Base-by-base conservation (phyloP, 768 basidiomycete genomes). In the Tricholoma flavovirens region DNA sequence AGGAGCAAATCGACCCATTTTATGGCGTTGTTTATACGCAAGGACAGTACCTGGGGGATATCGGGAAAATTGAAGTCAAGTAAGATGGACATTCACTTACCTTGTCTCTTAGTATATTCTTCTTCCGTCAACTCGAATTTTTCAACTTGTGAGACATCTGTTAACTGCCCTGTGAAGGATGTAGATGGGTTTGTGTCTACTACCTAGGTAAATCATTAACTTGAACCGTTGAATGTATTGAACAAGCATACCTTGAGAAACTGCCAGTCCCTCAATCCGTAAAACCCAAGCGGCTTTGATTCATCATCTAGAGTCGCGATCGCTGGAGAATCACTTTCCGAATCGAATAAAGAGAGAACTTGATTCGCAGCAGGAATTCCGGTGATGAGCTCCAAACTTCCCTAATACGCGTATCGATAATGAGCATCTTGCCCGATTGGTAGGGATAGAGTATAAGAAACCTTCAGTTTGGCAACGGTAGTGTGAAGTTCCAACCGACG, bases 121-220 rank as follows among this genome's bases (percentile, higher is more conserved):
- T 83, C 83, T 3, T 84, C 79, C 7, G 84, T 86, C 51, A 98
- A 70, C 75, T 97, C 96, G 61, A 93, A 98, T 68, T 98, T 97
- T 24, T 97, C 86, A 1, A 97, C 93, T 70, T 87, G 83, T 0
- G 86, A 85, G 1, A 90, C 78, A 69, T 97, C 95, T 7, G 86
- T 82, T 52, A 90, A 81, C 67, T 95, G 92, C 1, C 94, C 95
- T 0, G 88, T 89, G 50, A 90, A 78, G 33, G 87, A 84, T 0
- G 70, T 72, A 2, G 86, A 77, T 7, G 95, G 93, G 66, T 97
- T 83, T 17, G 79, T 82, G 64, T 96, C 90, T 57, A 77, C 74
- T 9, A 90, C 82, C 90, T 91, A 60, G 10, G 49, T 32, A 32
- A 56, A 57, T 6, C 59, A 36, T 51, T 49, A 58, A 19, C n/a